phyloP scores from a whole-genome alignment of 805 yeast species.

The Pichia eremophila region DNA sequence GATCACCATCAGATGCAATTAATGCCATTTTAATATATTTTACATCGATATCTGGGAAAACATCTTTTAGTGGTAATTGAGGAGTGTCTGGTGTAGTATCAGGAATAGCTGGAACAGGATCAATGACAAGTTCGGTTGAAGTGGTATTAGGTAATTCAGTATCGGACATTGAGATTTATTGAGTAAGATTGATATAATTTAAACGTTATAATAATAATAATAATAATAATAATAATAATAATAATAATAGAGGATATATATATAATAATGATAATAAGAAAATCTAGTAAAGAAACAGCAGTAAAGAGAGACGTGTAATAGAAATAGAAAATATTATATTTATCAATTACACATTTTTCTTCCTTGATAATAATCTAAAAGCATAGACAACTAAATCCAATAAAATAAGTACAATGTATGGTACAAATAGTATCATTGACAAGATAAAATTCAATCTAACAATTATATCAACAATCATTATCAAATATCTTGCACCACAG shows the following conservation, averaged over 20 bases:
- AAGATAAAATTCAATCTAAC: conserved; percentile 10
- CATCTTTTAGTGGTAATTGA: conserved; percentile 34
- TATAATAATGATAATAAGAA: no score
- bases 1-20: conserved; percentile 73
- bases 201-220: no score
- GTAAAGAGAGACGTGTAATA: no score
- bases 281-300: no score
- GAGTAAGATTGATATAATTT: no score
- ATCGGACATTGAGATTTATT: no score
- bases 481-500: not conserved
- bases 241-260: no score
- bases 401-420: conserved; percentile 17
- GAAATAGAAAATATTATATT: no score
- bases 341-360: not conserved
- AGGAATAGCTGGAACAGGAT: no score
- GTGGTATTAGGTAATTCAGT: no score
- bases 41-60: conserved; percentile 74
- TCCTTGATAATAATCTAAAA: conserved; percentile 9
- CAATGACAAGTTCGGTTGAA: no score
- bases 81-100: not conserved
- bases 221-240: no score
- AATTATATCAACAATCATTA: not conserved
- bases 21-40: conserved; percentile 66
- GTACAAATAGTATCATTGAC: conserved; percentile 10
- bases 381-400: conserved; percentile 19